A percentile compares a stretch with the other conserved stretches of the same genome.
These are phyloP conservation scores for Ceratocystis cacaofunesta DNA, from an alignment of 2,329 filamentous ascomycete genomes.

Conservation along the genomic window DNA sequence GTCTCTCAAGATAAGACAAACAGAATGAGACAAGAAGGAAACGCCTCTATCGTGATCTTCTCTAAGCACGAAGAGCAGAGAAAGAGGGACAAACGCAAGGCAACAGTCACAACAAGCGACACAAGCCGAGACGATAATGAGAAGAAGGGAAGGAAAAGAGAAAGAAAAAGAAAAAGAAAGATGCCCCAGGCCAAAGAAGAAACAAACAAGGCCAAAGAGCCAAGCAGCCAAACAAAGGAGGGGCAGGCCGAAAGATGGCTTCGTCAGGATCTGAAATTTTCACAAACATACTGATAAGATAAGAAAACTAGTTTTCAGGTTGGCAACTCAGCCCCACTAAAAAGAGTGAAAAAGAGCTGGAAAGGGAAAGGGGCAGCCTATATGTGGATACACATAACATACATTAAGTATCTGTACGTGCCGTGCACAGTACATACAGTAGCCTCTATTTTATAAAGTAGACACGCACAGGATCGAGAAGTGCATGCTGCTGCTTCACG, in stretches of 20 bases:
- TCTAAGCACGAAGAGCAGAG: neutral
- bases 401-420: too few relatives aligned
- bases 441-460: neutral
- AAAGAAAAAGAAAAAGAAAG: constrained; percentile 4
- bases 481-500: neutral
- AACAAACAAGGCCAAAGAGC: neutral
- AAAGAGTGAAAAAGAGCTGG: neutral
- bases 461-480: neutral
- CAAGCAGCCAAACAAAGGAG: neutral
- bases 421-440: neutral
- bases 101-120: neutral
- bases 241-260: neutral
- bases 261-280: constrained; percentile 7
- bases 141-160: neutral
- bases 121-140: neutral
- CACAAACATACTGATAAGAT: neutral
- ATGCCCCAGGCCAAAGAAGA: neutral
- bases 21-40: neutral
- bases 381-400: neutral
- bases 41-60: constrained; percentile 1
- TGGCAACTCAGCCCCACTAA: neutral
- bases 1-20: neutral
- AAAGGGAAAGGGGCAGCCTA: neutral
- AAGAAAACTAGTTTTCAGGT: neutral
- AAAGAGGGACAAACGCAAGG: constrained; percentile 1